Conservation (phyloP, 2,329 filamentous ascomycete genomes). For the Chrysoporthe austroafricana region DNA sequence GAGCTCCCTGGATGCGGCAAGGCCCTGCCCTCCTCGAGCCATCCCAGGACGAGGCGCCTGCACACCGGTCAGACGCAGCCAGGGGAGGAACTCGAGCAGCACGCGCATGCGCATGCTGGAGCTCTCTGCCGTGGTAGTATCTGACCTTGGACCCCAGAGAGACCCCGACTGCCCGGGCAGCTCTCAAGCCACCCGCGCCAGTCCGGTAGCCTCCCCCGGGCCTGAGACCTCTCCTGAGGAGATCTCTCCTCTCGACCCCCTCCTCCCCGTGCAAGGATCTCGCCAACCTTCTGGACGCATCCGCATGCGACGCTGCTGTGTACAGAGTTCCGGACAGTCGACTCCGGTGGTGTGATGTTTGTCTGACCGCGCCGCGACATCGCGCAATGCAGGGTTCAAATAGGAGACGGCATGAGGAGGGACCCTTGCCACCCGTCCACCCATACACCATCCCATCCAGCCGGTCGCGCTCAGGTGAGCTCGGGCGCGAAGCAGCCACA, state of each 20-base stretch:
- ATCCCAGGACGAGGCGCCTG: background rate
- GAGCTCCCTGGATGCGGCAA: background rate
- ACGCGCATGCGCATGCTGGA: background rate
- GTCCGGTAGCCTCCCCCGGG: background rate
- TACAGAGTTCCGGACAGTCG: background rate
- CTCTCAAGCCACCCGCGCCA: background rate
- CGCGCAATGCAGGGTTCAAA: no score
- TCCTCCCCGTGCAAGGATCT: background rate
- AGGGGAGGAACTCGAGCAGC: background rate
- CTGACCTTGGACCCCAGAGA: background rate
- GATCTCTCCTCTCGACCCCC: no score
- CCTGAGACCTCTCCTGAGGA: no score
- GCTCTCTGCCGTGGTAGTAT: background rate
- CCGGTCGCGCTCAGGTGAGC: no score
- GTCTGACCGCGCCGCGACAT: background rate
- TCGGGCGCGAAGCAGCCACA: no score
- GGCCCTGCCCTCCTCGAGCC: background rate
- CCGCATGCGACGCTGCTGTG: background rate
- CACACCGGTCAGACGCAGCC: background rate
- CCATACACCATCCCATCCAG: no score
- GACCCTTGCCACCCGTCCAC: no score
- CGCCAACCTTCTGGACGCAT: background rate
- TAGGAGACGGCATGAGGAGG: no score
- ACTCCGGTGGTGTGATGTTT: slow-evolving; percentile 2
- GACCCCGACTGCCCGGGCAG: background rate